These are phyloP conservation scores for Loxodes magnus DNA, from an alignment of 73 alveolate genomes.

Conservation along the genomic window DNA sequence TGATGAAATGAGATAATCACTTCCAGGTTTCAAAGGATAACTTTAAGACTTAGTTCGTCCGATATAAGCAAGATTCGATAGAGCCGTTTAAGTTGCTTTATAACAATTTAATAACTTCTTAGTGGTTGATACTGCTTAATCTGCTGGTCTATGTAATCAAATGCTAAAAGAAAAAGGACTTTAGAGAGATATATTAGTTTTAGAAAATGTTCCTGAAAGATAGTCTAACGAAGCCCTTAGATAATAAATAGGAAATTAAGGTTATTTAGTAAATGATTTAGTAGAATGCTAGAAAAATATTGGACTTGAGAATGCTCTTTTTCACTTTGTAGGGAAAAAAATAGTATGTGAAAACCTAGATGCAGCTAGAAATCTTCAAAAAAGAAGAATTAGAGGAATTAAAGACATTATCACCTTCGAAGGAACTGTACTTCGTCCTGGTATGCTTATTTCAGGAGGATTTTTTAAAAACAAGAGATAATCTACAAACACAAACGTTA, in stretches of 20 bases:
- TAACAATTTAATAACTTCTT: slow-evolving; percentile 40
- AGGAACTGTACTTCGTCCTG: slow-evolving; percentile 62
- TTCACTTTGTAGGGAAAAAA: slow-evolving; percentile 55
- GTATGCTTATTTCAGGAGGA: slow-evolving; percentile 62
- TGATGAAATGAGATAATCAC: too few relatives aligned
- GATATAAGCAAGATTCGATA: too few relatives aligned
- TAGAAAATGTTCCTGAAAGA: slow-evolving; percentile 68
- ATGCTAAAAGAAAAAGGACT: slow-evolving; percentile 63
- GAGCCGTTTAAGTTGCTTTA: slow-evolving; percentile 33
- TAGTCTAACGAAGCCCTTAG: slow-evolving; percentile 33
- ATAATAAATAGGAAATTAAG: slow-evolving; percentile 50
- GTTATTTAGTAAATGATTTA: slow-evolving; percentile 59
- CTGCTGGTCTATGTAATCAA: slow-evolving; percentile 56
- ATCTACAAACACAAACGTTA: slow-evolving; percentile 19
- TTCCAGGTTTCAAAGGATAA: too few relatives aligned
- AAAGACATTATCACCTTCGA: slow-evolving; percentile 66
- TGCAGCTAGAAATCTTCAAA: slow-evolving; percentile 33
- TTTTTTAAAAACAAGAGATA: slow-evolving; percentile 12
- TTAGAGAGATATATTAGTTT: slow-evolving; percentile 60
- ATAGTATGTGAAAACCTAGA: slow-evolving; percentile 60
- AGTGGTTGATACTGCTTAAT: slow-evolving; percentile 63
- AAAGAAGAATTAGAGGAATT: slow-evolving; percentile 49
- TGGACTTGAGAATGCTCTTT: slow-evolving; percentile 59
- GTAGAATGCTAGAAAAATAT: slow-evolving; percentile 36
- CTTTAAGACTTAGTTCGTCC: too few relatives aligned